phyloP scores from a whole-genome alignment of 345 rosid species.

The Rhodamnia argentea region DNA sequence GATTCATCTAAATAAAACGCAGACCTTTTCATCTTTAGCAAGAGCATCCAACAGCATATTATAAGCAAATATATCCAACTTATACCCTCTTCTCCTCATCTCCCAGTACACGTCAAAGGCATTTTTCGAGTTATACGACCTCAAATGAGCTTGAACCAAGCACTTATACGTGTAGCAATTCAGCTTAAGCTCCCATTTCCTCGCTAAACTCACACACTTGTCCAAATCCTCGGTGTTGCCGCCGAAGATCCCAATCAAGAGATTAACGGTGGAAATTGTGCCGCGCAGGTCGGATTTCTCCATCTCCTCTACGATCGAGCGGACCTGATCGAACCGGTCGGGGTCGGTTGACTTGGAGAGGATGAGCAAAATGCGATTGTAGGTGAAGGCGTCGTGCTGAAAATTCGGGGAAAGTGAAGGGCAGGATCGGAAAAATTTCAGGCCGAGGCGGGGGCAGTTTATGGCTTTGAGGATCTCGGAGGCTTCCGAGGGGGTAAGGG shows the following conservation, averaged over 20 bases:
- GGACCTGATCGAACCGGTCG: constrained; percentile 33
- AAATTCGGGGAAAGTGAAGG: constrained; percentile 56
- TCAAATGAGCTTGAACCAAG: constrained; percentile 63
- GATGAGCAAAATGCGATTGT: constrained; percentile 57
- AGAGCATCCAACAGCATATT: constrained; percentile 90
- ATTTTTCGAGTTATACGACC: constrained; percentile 46
- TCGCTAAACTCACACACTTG: constrained; percentile 37
- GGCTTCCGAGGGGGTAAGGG: constrained; percentile 66
- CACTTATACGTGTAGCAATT: constrained; percentile 77
- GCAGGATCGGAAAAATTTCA: constrained; percentile 31
- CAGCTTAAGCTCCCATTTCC: constrained; percentile 74
- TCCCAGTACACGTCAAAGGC: constrained; percentile 52
- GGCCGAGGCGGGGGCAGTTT: constrained; percentile 55
- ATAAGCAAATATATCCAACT: constrained; percentile 65
- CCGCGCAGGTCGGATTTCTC: constrained; percentile 38
- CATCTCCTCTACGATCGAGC: constrained; percentile 48
- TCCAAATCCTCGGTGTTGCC: constrained; percentile 38
- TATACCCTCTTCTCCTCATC: constrained; percentile 61
- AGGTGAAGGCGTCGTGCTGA: constrained; percentile 50
- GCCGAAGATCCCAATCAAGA: constrained; percentile 63
- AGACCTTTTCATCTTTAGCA: constrained; percentile 68
- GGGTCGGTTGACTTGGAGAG: constrained; percentile 59
- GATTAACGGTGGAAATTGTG: constrained; percentile 66
- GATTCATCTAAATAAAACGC: background rate
- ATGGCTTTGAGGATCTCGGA: constrained; percentile 79